Base-by-base conservation (phyloP, 2,329 filamentous ascomycete genomes). In the Aspergillus neotritici region DNA sequence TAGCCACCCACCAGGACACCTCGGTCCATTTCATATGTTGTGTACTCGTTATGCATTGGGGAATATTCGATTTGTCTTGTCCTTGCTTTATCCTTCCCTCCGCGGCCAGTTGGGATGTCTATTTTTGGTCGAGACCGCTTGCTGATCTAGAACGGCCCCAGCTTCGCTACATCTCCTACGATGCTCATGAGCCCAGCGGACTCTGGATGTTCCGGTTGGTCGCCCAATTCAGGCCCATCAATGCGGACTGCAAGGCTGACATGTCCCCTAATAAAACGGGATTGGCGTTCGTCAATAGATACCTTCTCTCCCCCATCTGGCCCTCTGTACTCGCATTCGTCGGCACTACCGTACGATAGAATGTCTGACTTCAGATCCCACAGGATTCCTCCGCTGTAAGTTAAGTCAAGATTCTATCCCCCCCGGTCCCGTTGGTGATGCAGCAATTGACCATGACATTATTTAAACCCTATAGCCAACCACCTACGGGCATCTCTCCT, bases 191-290 rank as follows among this genome's bases (percentile, higher is more conserved):
- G 66, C 52, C 67, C 70, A 40, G 57, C 67, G 41, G 76, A 80
- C 64, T 76, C 77, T 25, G 21, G 21, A 48, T 75, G 72, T 44
- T 74, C 72, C 44, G 76, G 75, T 57, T 78, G 72, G 51, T 72
- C 70, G 55, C 11, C 31, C 25, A 16, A 29, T 32, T 29, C 33
- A 13, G 29, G 35, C 44, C 32, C 17, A 12, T 17, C 5, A 12
- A 25, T 25, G 10, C 28, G 30, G 13, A 37, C 17, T 16, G 32
- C 34, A 8, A 29, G 13, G 12, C 40, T 25, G 13, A 42, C 33
- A 37, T 35, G n/a, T 31, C 21, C 21, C 7, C 17, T 17, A 17
- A 17, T 25, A 25, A 25, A 25, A 25, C 3, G 21, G 21, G 21
- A 25, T 13, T 13, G 47, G 51, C 49, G 34, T 48, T 41, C 36